Conservation (phyloP, 345 rosid species). For the Clausena lansium region DNA sequence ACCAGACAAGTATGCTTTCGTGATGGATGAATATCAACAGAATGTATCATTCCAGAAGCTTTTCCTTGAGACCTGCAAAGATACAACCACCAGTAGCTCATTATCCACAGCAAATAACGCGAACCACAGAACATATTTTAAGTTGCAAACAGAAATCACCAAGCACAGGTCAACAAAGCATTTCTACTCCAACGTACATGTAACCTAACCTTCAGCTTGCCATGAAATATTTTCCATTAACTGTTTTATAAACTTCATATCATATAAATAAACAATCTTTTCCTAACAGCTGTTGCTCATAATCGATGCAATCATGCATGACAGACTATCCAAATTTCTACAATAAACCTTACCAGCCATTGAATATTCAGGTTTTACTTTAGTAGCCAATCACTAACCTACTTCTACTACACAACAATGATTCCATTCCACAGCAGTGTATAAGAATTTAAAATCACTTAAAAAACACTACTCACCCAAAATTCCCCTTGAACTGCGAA, state of each 20-base stretch:
- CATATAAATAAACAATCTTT: not conserved
- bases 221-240: too few relatives aligned
- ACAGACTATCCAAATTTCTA: too few relatives aligned
- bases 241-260: not conserved
- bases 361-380: too few relatives aligned
- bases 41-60: constrained; percentile 71
- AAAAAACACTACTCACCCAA: constrained; percentile 40
- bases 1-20: constrained; percentile 90
- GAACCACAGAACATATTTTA: not conserved
- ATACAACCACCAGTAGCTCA: constrained; percentile 1
- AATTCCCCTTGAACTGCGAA: constrained; percentile 68
- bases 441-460: not conserved
- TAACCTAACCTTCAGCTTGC: not conserved
- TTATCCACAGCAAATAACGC: not conserved
- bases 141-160: not conserved
- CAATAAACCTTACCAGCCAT: too few relatives aligned
- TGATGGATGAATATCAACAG: constrained; percentile 88
- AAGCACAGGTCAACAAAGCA: not conserved
- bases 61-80: constrained; percentile 63
- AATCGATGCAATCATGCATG: too few relatives aligned
- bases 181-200: not conserved
- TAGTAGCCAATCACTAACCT: too few relatives aligned
- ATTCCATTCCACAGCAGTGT: too few relatives aligned
- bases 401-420: too few relatives aligned
- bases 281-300: too few relatives aligned